Conservation (phyloP, 139 green algal genomes). For the Edaphochlamys debaryana region DNA sequence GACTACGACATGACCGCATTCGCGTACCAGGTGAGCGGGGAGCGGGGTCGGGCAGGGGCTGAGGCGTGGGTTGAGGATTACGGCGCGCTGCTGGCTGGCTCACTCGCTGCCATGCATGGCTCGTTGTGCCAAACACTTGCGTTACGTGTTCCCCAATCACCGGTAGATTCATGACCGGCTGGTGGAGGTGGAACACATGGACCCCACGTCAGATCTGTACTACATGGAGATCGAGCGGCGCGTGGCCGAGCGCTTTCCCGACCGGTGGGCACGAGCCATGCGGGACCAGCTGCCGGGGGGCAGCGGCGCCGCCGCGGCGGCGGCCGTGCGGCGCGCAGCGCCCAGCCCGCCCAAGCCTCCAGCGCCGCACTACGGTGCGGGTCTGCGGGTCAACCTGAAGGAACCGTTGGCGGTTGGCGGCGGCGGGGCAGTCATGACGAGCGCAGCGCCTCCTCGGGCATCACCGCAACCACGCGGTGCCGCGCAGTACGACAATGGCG, state of each 20-base stretch:
- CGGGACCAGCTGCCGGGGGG: constrained; percentile 10
- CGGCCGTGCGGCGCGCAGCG: not conserved
- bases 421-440: not conserved
- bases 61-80: too few relatives aligned
- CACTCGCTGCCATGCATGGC: too few relatives aligned
- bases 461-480: too few relatives aligned
- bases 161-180: constrained; percentile 62
- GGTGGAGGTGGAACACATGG: constrained; percentile 45
- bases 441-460: not conserved
- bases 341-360: constrained; percentile 1
- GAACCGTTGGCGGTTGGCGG: not conserved
- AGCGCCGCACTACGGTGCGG: not conserved
- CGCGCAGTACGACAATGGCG: not conserved
- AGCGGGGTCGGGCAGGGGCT: not conserved
- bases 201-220: constrained; percentile 53
- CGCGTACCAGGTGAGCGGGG: constrained; percentile 54
- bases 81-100: too few relatives aligned
- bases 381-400: constrained; percentile 22
- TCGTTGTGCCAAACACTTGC: too few relatives aligned
- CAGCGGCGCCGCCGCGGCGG: not conserved
- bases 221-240: constrained; percentile 56
- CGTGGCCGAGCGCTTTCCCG: constrained; percentile 52
- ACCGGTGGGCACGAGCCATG: constrained; percentile 22
- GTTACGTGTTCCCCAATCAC: too few relatives aligned
- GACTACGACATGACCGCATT: constrained; percentile 67